Conservation (phyloP, 2,329 filamentous ascomycete species). For the Curvularia eragrostidis region DNA sequence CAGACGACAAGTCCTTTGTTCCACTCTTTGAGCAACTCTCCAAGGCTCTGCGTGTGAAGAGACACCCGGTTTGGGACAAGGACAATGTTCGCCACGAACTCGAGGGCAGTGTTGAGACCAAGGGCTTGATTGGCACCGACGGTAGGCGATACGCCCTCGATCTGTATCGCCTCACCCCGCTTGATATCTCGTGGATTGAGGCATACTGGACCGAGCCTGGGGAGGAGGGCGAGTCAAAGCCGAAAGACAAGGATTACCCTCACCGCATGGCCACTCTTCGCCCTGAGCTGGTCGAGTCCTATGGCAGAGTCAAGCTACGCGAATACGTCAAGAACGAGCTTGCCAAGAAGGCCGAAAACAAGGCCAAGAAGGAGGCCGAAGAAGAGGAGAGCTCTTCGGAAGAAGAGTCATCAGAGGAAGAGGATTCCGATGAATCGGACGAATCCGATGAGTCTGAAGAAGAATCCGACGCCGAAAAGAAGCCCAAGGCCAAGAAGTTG, state of each 20-base stretch:
- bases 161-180: slow-evolving; percentile 89
- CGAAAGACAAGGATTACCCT: slow-evolving; percentile 70
- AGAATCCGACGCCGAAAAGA: slow-evolving; percentile 70
- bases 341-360: slow-evolving; percentile 46
- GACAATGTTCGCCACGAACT: slow-evolving; percentile 87
- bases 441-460: slow-evolving; percentile 70
- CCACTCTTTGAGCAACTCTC: slow-evolving; percentile 88
- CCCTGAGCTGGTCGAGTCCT: slow-evolving; percentile 86
- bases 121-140: slow-evolving; percentile 95
- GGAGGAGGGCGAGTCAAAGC: slow-evolving; percentile 57
- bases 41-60: slow-evolving; percentile 88
- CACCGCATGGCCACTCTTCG: slow-evolving; percentile 96
- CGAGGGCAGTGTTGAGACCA: slow-evolving; percentile 96
- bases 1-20: slow-evolving; percentile 85
- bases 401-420: slow-evolving; percentile 35
- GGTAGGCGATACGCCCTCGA: slow-evolving; percentile 98
- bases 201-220: slow-evolving; percentile 62
- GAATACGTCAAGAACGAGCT: slow-evolving; percentile 86
- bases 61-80: slow-evolving; percentile 98
- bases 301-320: slow-evolving; percentile 83
- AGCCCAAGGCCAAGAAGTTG: slow-evolving; percentile 28
- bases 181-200: slow-evolving; percentile 91
- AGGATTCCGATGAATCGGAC: slow-evolving; percentile 35
- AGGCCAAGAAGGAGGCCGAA: slow-evolving; percentile 51
- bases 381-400: slow-evolving; percentile 42